Conservation (phyloP, 1,284 basidiomycete genomes). For the Austroboletus rostrupii region DNA sequence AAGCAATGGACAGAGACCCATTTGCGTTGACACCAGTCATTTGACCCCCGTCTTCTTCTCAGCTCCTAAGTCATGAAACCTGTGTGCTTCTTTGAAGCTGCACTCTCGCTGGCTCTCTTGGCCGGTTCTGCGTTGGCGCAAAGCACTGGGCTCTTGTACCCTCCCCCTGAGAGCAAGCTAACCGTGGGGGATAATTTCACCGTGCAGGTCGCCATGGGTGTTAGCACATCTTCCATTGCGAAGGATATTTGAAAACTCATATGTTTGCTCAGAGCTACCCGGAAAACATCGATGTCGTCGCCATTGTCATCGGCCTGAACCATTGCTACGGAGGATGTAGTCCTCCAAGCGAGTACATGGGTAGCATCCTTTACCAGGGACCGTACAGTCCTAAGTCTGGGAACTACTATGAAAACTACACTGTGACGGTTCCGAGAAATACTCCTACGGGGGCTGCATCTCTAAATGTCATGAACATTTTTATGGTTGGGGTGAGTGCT, state of each 20-base stretch:
- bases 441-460: conserved; percentile 13
- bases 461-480: conserved; percentile 24
- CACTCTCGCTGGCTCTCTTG: conserved; percentile 14
- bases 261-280: conserved; percentile 12
- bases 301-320: conserved; percentile 24
- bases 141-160: conserved; percentile 10
- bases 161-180: conserved; percentile 8
- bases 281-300: conserved; percentile 24
- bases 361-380: conserved; percentile 24
- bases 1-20: neutral
- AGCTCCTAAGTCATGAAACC: neutral
- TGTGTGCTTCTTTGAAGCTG: conserved; percentile 15
- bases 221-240: conserved; percentile 1
- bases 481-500: conserved; percentile 28
- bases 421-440: conserved; percentile 16
- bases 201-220: conserved; percentile 24
- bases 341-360: conserved; percentile 17
- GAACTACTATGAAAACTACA: conserved; percentile 16
- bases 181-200: conserved; percentile 7
- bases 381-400: conserved; percentile 5
- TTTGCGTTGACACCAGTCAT: neutral
- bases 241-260: neutral
- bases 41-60: neutral
- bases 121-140: conserved; percentile 18
- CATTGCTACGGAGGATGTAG: conserved; percentile 15